phyloP scores from a whole-genome alignment of 495 filamentous ascomycete species.

The Aspergillus cristatus region DNA sequence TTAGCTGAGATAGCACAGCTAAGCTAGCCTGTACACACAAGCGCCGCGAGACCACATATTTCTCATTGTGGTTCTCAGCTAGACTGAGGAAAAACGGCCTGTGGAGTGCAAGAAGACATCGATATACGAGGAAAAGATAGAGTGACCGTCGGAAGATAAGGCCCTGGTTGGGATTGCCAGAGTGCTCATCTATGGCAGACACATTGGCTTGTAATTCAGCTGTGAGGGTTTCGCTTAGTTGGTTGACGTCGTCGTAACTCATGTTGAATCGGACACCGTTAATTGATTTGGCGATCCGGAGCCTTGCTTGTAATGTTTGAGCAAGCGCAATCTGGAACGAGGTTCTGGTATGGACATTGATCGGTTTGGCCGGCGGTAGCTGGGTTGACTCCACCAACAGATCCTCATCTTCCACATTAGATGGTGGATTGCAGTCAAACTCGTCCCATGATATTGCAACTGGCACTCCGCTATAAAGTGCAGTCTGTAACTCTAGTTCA shows the following conservation, averaged over 20 bases:
- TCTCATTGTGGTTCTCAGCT: not conserved
- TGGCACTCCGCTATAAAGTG: conserved; percentile 1
- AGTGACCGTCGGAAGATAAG: not conserved
- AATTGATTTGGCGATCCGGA: too few relatives aligned
- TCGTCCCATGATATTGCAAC: conserved; percentile 1
- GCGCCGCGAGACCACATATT: too few relatives aligned
- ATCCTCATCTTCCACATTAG: conserved; percentile 3
- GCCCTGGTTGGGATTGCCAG: too few relatives aligned
- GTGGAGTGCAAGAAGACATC: conserved; percentile 7
- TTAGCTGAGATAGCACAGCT: too few relatives aligned
- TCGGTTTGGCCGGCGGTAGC: not conserved
- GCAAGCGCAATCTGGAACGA: too few relatives aligned
- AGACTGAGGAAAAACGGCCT: conserved; percentile 4
- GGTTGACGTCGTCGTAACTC: too few relatives aligned
- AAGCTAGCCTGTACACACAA: too few relatives aligned
- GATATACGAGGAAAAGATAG: conserved; percentile 6
- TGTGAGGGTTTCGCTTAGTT: too few relatives aligned
- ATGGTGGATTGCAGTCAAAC: conserved; percentile 3
- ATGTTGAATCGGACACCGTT: too few relatives aligned
- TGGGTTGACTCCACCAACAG: not conserved
- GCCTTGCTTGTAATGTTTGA: too few relatives aligned
- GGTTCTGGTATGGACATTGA: not conserved
- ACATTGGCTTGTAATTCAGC: too few relatives aligned
- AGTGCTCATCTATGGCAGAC: too few relatives aligned
- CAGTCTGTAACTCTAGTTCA: conserved; percentile 5